Evolutionary conservation across 1,284 basidiomycete species (phyloP), one percentile per base, ranked within the genome.

Genomic region (Cutaneotrichosporon cavernicola): DNA sequence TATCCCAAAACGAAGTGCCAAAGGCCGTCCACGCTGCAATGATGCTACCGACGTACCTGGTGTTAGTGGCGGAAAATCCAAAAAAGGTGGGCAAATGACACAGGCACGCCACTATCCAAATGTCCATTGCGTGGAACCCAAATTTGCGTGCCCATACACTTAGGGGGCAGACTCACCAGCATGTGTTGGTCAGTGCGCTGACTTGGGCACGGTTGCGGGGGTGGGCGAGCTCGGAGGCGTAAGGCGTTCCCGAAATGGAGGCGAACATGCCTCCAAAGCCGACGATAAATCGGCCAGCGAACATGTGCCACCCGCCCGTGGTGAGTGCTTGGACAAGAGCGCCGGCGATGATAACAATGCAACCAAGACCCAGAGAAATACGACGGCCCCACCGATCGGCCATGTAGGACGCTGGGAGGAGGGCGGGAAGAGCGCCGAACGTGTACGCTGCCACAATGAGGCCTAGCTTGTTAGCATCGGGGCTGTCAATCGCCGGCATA

Each of bases 11-110:
- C 8, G 60, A 22, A 14, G 56, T 50, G 7, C 65, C 69, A 38
- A 69, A 70, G 9, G 56, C 21, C 18, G 62, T 30, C 67, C 67
- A 70, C 0, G 67, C 60, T 6, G 67, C 65, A 14, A 61, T 47
- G 30, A 70, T 65, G 38, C 34, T 46, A n/a, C 69, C 69, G 46
- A 70, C 18, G 16, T 53, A 53, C 31, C 50, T 53, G 51, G 31
- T 34, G 18, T 51, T 11, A 51, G 50, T 7, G 49, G 18, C 5
- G 9, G 36, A 9, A 36, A 9, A 36, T 36, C 36, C 9, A 36
- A 36, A 13, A 36, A 5, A 36, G 36, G 9, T 9, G 40, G 40
- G 40, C 2, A 18, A 18, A 13, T 36, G 34, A 2, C 8, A 36
- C 40, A 43, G 40, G 40, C 40, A 43, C 40, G 40, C 40, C 40